Percentiles rank a stretch among this genome's conserved stretches.
phyloP scores from a whole-genome alignment of 2,329 filamentous ascomycete species.

The Fusarium sp. region DNA sequence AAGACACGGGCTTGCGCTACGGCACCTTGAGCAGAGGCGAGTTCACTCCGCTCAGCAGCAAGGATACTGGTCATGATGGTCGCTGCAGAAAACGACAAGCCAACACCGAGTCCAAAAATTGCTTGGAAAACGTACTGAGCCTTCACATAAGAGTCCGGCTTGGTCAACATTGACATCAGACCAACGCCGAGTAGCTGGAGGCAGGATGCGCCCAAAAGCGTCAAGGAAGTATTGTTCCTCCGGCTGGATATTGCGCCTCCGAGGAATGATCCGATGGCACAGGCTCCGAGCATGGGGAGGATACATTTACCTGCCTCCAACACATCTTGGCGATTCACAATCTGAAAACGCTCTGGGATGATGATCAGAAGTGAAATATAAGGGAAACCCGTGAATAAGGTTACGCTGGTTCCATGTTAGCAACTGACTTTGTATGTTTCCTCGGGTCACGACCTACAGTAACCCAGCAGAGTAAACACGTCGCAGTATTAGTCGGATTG shows the following conservation, averaged over 20 bases:
- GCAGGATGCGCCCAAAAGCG: conserved; percentile 58
- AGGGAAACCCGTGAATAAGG: conserved; percentile 64
- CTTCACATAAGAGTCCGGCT: conserved; percentile 46
- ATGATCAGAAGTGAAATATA: conserved; percentile 67
- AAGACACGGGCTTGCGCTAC: conserved; percentile 68
- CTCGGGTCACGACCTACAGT: conserved; percentile 51
- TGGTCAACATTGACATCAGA: conserved; percentile 57
- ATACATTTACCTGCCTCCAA: conserved; percentile 66
- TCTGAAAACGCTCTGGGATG: conserved; percentile 68
- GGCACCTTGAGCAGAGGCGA: conserved; percentile 67
- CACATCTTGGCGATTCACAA: conserved; percentile 62
- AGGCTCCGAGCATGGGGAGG: conserved; percentile 65
- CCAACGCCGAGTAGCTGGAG: conserved; percentile 63
- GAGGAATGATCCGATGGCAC: conserved; percentile 64
- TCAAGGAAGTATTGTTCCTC: conserved; percentile 62
- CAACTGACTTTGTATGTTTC: background rate
- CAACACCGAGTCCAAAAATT: conserved; percentile 67
- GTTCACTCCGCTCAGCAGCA: conserved; percentile 55
- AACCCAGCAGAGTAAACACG: conserved; percentile 62
- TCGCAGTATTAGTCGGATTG: conserved; percentile 56
- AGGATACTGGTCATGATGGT: conserved; percentile 67
- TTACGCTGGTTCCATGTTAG: conserved; percentile 55
- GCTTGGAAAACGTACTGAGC: conserved; percentile 64
- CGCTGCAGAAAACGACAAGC: conserved; percentile 64
- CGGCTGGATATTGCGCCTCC: conserved; percentile 63